Conservation (phyloP, 2,329 filamentous ascomycete genomes). For the Aureobasidium lini region DNA sequence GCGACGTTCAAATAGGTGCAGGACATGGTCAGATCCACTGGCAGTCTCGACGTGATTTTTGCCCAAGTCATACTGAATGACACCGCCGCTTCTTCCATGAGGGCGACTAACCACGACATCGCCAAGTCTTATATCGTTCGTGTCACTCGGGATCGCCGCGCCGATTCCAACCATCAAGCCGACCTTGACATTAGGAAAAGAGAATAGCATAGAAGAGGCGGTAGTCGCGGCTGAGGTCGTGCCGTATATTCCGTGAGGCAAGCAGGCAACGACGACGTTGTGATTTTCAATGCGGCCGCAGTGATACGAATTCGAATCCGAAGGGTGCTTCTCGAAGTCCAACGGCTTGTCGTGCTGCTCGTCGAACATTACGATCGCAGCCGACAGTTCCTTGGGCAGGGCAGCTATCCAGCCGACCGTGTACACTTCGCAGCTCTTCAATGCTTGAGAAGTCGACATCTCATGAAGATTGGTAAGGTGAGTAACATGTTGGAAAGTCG, state of each 20-base stretch:
- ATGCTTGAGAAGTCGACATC: too few relatives aligned
- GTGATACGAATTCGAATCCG: conserved; percentile 17
- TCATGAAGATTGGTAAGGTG: too few relatives aligned
- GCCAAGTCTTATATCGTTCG: conserved; percentile 22
- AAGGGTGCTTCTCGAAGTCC: background rate
- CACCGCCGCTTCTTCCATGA: conserved; percentile 17
- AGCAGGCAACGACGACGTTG: conserved; percentile 18
- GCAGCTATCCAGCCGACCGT: conserved; percentile 20
- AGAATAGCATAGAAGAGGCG: conserved; percentile 13
- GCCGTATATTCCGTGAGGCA: conserved; percentile 14
- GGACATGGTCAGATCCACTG: background rate
- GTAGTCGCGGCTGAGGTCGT: conserved; percentile 15
- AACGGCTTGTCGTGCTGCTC: conserved; percentile 13
- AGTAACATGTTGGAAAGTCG: too few relatives aligned
- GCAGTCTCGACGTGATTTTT: background rate
- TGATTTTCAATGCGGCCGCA: conserved; percentile 15
- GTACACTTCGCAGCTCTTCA: conserved; percentile 6
- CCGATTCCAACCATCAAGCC: conserved; percentile 22
- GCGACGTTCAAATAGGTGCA: background rate
- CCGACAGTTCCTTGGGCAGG: conserved; percentile 16
- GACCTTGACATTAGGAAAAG: conserved; percentile 14
- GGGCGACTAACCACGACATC: conserved; percentile 24
- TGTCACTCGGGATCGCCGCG: conserved; percentile 17
- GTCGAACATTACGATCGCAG: conserved; percentile 17
- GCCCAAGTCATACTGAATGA: conserved; percentile 23